Evolutionary conservation across 352 stramenopile genomes (phyloP).

Genomic region (Blastocystis sp.): DNA sequence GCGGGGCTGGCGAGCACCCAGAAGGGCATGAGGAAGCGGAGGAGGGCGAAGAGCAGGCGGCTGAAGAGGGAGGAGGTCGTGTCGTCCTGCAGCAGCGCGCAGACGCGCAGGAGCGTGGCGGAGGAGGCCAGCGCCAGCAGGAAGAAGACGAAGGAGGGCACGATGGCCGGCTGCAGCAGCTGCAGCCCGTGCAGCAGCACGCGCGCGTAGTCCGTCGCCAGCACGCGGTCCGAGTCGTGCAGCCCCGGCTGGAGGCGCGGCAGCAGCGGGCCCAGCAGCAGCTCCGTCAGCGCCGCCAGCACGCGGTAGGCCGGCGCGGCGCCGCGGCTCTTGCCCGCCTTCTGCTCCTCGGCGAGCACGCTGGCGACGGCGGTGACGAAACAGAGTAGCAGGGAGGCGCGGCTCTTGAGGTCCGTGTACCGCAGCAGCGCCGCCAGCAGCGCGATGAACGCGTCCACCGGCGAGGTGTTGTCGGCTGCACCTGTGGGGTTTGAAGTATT

Average conservation of each 20-base stretch:
- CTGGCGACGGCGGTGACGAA: constrained; percentile 19
- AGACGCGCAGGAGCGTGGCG: constrained; percentile 7
- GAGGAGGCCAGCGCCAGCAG: background rate
- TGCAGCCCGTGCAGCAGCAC: constrained; percentile 52
- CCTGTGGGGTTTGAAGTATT: no score
- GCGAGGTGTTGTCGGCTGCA: background rate
- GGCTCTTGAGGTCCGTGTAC: constrained; percentile 19
- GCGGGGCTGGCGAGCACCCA: background rate
- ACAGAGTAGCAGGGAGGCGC: constrained; percentile 9
- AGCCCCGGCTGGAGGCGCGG: background rate
- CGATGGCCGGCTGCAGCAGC: constrained; percentile 7
- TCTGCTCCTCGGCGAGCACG: constrained; percentile 45
- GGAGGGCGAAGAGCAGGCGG: constrained; percentile 7
- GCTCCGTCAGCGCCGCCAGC: background rate
- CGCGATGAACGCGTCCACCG: constrained; percentile 13
- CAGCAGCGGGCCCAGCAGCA: constrained; percentile 6
- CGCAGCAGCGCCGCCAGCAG: constrained; percentile 14
- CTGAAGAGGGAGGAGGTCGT: background rate
- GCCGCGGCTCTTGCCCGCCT: background rate
- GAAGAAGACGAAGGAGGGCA: constrained; percentile 8
- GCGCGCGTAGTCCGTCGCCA: constrained; percentile 19
- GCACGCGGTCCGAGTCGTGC: background rate
- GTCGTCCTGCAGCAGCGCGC: background rate
- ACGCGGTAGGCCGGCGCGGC: background rate
- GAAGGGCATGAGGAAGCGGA: constrained; percentile 38